These are phyloP conservation scores for Tillandsia fasciculata DNA, from an alignment of 176 grass and related monocot species.

Conservation along the genomic window DNA sequence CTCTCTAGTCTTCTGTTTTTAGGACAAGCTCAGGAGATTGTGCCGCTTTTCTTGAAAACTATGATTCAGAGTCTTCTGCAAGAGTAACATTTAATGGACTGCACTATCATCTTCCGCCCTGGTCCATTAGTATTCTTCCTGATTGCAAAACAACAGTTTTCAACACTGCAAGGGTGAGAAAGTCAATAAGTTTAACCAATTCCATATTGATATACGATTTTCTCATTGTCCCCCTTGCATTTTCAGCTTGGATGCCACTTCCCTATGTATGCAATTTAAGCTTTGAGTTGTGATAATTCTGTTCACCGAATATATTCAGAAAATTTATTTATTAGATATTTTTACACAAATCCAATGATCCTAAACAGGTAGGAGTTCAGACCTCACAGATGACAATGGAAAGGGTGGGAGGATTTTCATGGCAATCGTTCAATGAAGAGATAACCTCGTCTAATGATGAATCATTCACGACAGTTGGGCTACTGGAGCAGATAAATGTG, in stretches of 20 bases:
- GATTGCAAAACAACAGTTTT: slow-evolving; percentile 90
- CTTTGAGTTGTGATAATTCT: no score
- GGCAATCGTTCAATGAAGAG: slow-evolving; percentile 77
- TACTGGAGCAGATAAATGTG: slow-evolving; percentile 91
- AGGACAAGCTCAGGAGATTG: slow-evolving; percentile 66
- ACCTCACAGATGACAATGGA: slow-evolving; percentile 87
- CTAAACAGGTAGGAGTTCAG: slow-evolving; percentile 71
- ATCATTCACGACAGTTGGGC: slow-evolving; percentile 54
- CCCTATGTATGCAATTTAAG: no score
- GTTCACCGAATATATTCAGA: no score
- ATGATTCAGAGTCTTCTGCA: slow-evolving; percentile 57
- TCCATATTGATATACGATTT: no score
- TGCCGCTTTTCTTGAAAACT: slow-evolving; percentile 89
- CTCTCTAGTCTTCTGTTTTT: slow-evolving; percentile 58
- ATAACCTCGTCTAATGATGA: slow-evolving; percentile 52
- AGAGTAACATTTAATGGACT: slow-evolving; percentile 73
- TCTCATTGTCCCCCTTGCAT: no score
- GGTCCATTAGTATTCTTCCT: slow-evolving; percentile 95
- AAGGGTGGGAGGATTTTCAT: slow-evolving; percentile 63
- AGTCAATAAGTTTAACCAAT: neutral
- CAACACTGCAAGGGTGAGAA: slow-evolving; percentile 88
- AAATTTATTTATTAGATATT: no score
- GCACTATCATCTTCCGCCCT: slow-evolving; percentile 85
- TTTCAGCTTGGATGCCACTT: no score
- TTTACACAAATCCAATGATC: neutral